A percentile compares a stretch with the other conserved stretches of the same genome.
These are phyloP conservation scores for Tillandsia fasciculata DNA, from an alignment of 176 grass and related monocot species.

Conservation along the genomic window DNA sequence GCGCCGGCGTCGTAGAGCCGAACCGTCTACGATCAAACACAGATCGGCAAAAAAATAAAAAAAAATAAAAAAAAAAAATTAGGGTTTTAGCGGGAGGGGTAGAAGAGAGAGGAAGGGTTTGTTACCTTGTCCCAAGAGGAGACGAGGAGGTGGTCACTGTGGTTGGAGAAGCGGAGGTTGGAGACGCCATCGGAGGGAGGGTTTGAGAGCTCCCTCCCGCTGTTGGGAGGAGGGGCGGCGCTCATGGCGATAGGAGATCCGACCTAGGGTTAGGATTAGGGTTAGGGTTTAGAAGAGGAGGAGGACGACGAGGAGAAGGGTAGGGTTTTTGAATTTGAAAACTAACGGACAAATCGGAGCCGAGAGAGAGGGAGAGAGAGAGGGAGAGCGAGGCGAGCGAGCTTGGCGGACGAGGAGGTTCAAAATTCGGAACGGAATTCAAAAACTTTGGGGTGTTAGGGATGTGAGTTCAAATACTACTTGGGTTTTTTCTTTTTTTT, in stretches of 20 bases:
- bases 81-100: conserved; percentile 30
- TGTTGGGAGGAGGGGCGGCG: conserved; percentile 24
- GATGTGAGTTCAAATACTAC: too few species aligned
- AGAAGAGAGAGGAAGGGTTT: background rate
- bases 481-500: too few species aligned
- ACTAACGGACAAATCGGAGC: background rate
- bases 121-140: conserved; percentile 96
- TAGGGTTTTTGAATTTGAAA: conserved; percentile 16
- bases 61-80: too few species aligned
- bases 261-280: conserved; percentile 4
- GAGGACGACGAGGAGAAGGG: background rate
- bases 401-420: background rate
- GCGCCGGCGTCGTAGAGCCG: conserved; percentile 74
- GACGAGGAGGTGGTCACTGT: conserved; percentile 93
- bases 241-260: conserved; percentile 22
- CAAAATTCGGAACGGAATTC: background rate
- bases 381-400: background rate
- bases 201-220: conserved; percentile 55
- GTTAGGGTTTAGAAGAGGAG: conserved; percentile 14
- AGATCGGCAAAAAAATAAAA: conserved; percentile 5
- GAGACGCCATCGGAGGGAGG: conserved; percentile 85
- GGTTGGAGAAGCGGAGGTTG: conserved; percentile 95
- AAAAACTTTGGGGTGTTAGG: background rate
- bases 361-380: background rate
- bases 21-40: conserved; percentile 39